These are phyloP conservation scores for Chenopodium album DNA, from an alignment of 148 eudicot genomes.

Conservation along the genomic window DNA sequence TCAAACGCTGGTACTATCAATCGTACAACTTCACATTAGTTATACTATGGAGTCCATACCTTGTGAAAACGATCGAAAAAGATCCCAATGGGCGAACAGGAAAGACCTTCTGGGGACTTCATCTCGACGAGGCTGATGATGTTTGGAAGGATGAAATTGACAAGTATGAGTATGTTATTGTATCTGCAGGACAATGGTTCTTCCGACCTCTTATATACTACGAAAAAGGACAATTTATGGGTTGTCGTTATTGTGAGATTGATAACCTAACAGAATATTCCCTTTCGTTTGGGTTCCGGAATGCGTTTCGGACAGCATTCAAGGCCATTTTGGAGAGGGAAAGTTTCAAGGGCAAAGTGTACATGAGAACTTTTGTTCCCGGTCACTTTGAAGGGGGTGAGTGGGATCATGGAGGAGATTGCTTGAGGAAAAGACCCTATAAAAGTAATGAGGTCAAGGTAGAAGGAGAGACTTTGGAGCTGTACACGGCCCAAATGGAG, in stretches of 20 bases:
- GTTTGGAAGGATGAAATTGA: conserved; percentile 53
- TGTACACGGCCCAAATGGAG: conserved; percentile 46
- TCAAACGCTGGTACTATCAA: conserved; percentile 47
- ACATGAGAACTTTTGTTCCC: conserved; percentile 58
- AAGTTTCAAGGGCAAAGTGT: conserved; percentile 41
- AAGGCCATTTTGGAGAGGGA: conserved; percentile 37
- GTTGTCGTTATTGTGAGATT: conserved; percentile 52
- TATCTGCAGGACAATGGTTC: conserved; percentile 68
- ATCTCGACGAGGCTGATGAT: conserved; percentile 52
- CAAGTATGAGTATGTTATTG: conserved; percentile 50
- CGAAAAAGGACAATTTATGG: conserved; percentile 35
- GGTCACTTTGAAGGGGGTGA: conserved; percentile 56
- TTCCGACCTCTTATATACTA: conserved; percentile 48
- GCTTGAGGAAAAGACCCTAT: conserved; percentile 45
- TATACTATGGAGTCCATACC: conserved; percentile 40
- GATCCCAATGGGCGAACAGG: conserved; percentile 43
- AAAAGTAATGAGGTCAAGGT: conserved; percentile 42
- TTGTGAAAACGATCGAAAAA: conserved; percentile 18
- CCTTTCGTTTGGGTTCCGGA: conserved; percentile 39
- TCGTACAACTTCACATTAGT: conserved; percentile 55
- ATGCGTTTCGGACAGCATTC: conserved; percentile 53
- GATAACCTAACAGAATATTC: conserved; percentile 42
- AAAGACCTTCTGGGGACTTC: conserved; percentile 48
- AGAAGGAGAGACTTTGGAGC: conserved; percentile 38
- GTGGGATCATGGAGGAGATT: conserved; percentile 63